Conservation (phyloP, 2,329 filamentous ascomycete species). For the Fusarium goolgardi region DNA sequence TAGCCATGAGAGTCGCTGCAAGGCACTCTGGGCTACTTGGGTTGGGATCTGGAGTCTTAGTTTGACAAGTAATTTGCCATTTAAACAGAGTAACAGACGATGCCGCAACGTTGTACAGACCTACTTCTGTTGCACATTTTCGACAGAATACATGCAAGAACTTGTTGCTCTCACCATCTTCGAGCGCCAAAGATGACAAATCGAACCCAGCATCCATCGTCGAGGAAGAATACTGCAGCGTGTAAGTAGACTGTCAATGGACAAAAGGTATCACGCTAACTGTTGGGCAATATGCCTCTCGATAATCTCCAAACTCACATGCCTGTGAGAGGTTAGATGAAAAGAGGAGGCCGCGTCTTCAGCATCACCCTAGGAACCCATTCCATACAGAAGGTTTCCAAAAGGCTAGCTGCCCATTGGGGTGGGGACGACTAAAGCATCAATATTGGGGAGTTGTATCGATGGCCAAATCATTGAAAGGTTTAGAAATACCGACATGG, state of each 20-base stretch:
- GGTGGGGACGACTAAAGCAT: slow-evolving; percentile 49
- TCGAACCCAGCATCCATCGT: slow-evolving; percentile 48
- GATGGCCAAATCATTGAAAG: slow-evolving; percentile 68
- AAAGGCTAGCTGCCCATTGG: slow-evolving; percentile 38
- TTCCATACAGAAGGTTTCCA: slow-evolving; percentile 55
- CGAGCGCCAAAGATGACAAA: slow-evolving; percentile 47
- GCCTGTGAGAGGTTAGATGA: slow-evolving; percentile 61
- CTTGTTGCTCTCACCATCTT: slow-evolving; percentile 40
- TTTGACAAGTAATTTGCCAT: slow-evolving; percentile 64
- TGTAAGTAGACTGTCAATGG: slow-evolving; percentile 42
- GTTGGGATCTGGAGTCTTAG: slow-evolving; percentile 31
- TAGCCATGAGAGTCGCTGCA: slow-evolving; percentile 63
- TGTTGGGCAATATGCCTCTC: slow-evolving; percentile 56
- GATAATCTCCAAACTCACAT: slow-evolving; percentile 62
- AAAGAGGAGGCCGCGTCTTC: slow-evolving; percentile 54
- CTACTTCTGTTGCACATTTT: slow-evolving; percentile 59
- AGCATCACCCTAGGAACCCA: slow-evolving; percentile 55
- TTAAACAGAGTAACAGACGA: slow-evolving; percentile 66
- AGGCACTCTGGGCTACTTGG: slow-evolving; percentile 64
- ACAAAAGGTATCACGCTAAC: slow-evolving; percentile 14
- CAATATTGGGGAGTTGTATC: slow-evolving; percentile 77
- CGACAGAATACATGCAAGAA: slow-evolving; percentile 59
- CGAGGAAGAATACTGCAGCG: slow-evolving; percentile 54
- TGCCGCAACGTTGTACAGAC: slow-evolving; percentile 59
- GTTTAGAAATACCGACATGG: slow-evolving; percentile 59